Conservation (phyloP, 345 rosid species). For the Camelina sativa region DNA sequence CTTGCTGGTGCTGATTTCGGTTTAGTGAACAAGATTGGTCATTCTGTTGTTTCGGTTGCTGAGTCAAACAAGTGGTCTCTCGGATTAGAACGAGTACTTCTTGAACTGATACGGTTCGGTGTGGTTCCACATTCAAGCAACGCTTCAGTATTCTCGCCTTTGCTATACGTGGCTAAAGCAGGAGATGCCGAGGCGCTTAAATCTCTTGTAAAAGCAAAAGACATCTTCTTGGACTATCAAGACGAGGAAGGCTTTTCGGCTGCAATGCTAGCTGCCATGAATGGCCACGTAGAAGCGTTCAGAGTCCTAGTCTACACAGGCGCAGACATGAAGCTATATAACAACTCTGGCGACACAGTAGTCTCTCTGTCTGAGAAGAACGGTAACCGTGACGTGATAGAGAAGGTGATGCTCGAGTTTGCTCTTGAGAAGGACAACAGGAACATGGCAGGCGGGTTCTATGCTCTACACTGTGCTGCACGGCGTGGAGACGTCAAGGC, state of each 20-base stretch:
- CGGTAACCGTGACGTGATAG: constrained; percentile 67
- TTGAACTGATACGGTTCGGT: constrained; percentile 60
- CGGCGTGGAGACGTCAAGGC: constrained; percentile 86
- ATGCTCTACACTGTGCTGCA: constrained; percentile 93
- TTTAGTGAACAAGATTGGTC: constrained; percentile 54
- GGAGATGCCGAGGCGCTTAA: constrained; percentile 76
- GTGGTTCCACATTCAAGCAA: constrained; percentile 69
- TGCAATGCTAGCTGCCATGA: constrained; percentile 83
- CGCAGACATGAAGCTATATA: constrained; percentile 81
- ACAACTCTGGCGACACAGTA: constrained; percentile 77
- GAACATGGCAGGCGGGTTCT: constrained; percentile 72
- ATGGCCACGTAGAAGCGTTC: constrained; percentile 80
- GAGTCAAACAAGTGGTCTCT: constrained; percentile 65
- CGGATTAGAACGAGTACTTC: constrained; percentile 65
- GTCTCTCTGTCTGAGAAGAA: constrained; percentile 66
- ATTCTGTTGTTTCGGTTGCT: constrained; percentile 61
- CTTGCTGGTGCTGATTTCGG: constrained; percentile 91
- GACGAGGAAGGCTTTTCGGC: constrained; percentile 84
- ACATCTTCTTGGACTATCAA: constrained; percentile 68
- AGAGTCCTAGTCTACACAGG: constrained; percentile 79
- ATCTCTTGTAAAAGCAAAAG: constrained; percentile 50
- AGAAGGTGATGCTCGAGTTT: constrained; percentile 94
- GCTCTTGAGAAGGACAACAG: constrained; percentile 81
- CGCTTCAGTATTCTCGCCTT: constrained; percentile 59
- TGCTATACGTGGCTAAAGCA: constrained; percentile 63